Base-by-base conservation (phyloP, 129 eudicot species). In the Chrysanthemum lavandulifolium region DNA sequence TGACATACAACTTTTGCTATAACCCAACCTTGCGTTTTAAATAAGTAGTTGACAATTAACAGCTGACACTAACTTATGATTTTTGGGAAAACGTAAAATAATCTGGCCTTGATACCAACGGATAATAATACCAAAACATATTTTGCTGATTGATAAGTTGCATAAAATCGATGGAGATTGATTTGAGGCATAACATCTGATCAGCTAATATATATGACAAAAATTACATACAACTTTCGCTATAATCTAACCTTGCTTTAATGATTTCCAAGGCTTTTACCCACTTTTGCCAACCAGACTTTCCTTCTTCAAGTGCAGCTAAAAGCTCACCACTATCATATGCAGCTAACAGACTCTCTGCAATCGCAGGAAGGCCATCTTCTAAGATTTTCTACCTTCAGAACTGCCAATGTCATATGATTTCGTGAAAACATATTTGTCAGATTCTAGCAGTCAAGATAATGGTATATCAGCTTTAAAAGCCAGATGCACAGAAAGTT, bases 271-370 rank as follows among this genome's bases (percentile, higher is more conserved):
- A 87, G 70, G 82, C 82, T 86, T 92, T 92, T 61, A 87, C 94
- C 96, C 96, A 92, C 68, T 77, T 85, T 79, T 92, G 81, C 96
- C 96, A 92, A 54, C 98, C 98, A 27, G 80, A 19, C 66, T 77
- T 84, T 62, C 96, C 91, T 82, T 85, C 88, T 72, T 84, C 86
- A 68, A 92, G 91, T 19, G 96, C 98, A 68, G 69, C 67, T 12
- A 66, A 36, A 59, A 92, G 83, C 63, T 92, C 98, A 31, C 98
- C 91, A 60, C 76, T 79, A 68, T 92, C 98, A 69, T 92, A 89
- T 47, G 98, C 87, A 68, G 95, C 87, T 71, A 92, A 33, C 77
- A 92, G 71, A 78, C 90, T 64, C n/a, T 80, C 82, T 56, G 96
- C 95, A 67, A 92, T 88, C 75, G 76, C 91, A 51, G 86, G 73